A percentile compares a stretch with the other conserved stretches of the same genome.
Conservation (phyloP, 176 grass and related monocot genomes). For the Phyllostachys edulis region DNA sequence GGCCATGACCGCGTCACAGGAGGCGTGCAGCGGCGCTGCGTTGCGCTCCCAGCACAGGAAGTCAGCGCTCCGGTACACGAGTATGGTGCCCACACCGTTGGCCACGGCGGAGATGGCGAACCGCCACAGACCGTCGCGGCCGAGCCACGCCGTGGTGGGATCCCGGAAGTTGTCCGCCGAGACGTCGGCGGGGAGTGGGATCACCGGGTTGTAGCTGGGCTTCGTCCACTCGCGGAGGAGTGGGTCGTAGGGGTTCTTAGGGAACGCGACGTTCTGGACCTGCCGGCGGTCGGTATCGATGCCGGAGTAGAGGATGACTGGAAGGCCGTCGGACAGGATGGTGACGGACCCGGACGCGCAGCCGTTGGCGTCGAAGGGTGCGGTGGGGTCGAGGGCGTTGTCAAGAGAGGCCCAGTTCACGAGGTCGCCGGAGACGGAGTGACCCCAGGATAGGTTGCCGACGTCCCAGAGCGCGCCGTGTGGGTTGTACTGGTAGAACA, state of each 20-base stretch:
- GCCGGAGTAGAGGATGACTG: conserved; percentile 75
- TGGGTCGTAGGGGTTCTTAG: conserved; percentile 49
- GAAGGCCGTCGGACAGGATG: conserved; percentile 43
- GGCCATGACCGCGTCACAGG: conserved; percentile 34
- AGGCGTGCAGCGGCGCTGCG: conserved; percentile 42
- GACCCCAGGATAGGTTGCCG: conserved; percentile 72
- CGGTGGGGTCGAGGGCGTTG: conserved; percentile 41
- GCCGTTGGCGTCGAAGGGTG: conserved; percentile 63
- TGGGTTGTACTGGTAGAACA: conserved; percentile 93
- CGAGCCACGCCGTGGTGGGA: conserved; percentile 70
- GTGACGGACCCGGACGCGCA: conserved; percentile 81
- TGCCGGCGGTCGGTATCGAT: conserved; percentile 27
- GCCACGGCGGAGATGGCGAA: conserved; percentile 42
- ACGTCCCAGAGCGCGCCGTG: conserved; percentile 49
- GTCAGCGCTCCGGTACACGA: conserved; percentile 54
- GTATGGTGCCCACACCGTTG: conserved; percentile 28
- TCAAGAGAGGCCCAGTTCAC: conserved; percentile 59
- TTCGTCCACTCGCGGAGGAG: conserved; percentile 63
- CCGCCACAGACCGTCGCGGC: conserved; percentile 59
- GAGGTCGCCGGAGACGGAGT: conserved; percentile 76
- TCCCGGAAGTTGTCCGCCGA: conserved; percentile 48
- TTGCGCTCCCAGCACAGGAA: conserved; percentile 58
- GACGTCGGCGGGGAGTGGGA: conserved; percentile 42
- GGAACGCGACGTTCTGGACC: conserved; percentile 71
- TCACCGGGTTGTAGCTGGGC: conserved; percentile 71